A percentile compares a stretch with the other conserved stretches of the same genome.
phyloP scores from a whole-genome alignment of 441 rosid species.

The Dalechampia spathulata region DNA sequence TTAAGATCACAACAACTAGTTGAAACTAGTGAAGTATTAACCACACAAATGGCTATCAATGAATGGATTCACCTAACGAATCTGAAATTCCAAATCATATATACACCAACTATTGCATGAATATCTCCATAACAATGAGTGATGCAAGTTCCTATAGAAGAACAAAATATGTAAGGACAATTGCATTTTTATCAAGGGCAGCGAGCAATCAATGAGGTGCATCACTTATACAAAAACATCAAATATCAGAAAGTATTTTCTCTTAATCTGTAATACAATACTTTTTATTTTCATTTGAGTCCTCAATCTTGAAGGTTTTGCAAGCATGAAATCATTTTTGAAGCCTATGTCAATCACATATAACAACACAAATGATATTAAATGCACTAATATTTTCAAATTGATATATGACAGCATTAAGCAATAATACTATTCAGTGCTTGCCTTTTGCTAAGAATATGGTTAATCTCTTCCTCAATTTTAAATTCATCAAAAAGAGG shows the following conservation, averaged over 20 bases:
- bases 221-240: neutral
- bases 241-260: neutral
- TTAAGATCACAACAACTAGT: neutral
- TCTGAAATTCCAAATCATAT: neutral
- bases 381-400: neutral
- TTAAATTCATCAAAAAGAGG: conserved; percentile 86
- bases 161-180: neutral
- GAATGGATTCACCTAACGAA: neutral
- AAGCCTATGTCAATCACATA: neutral
- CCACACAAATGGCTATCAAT: neutral
- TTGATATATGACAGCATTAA: neutral
- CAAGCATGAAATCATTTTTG: neutral
- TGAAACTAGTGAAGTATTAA: too few relatives aligned
- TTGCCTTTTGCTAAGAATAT: conserved; percentile 88
- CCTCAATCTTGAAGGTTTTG: neutral
- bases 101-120: neutral
- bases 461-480: conserved; percentile 82
- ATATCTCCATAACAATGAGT: neutral
- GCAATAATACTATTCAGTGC: conserved; percentile 12
- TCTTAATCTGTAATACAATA: neutral
- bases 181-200: too few relatives aligned
- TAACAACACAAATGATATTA: neutral
- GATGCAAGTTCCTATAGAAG: neutral
- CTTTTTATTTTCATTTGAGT: neutral
- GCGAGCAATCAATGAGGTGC: too few relatives aligned